A percentile compares a stretch with the other conserved stretches of the same genome.
Conservation (phyloP, 164 flowering plant species). For the Sextonia rubra region DNA sequence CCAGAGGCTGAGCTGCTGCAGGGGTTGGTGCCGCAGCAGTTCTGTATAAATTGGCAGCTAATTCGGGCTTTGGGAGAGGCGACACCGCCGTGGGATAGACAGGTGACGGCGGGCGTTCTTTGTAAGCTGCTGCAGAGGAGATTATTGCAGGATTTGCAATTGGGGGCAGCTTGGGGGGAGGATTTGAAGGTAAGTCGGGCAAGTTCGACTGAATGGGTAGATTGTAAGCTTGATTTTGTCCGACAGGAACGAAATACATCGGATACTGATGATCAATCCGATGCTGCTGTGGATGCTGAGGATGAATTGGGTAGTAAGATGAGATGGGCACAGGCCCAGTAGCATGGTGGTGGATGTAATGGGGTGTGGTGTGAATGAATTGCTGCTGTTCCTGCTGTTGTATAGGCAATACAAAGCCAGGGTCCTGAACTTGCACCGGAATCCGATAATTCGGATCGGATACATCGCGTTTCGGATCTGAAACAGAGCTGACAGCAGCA, state of each 20-base stretch:
- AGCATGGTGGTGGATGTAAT: conserved; percentile 61
- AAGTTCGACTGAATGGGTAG: conserved; percentile 43
- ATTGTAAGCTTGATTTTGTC: conserved; percentile 58
- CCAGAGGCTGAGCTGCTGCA: neutral
- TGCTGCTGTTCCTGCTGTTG: conserved; percentile 43
- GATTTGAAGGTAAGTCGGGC: conserved; percentile 32
- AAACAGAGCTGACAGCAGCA: conserved; percentile 18
- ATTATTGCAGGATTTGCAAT: conserved; percentile 37
- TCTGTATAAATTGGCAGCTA: conserved; percentile 49
- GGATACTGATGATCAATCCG: conserved; percentile 56
- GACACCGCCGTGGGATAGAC: conserved; percentile 34
- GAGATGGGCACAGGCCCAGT: conserved; percentile 50
- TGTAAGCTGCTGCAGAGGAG: conserved; percentile 28
- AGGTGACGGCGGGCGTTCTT: conserved; percentile 7
- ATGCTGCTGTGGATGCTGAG: conserved; percentile 35
- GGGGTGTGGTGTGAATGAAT: conserved; percentile 53
- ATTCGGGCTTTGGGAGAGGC: conserved; percentile 46
- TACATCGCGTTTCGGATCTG: conserved; percentile 39
- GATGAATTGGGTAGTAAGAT: conserved; percentile 61
- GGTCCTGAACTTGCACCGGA: conserved; percentile 54
- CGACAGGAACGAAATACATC: conserved; percentile 50
- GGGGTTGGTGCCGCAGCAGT: conserved; percentile 29
- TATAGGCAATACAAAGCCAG: conserved; percentile 42
- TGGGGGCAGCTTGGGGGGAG: conserved; percentile 49
- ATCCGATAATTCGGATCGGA: conserved; percentile 45